Percentiles rank a stretch among this genome's conserved stretches.
These are phyloP conservation scores for Marsdenia floribunda DNA, from an alignment of 257 asterid species.

Conservation along the genomic window DNA sequence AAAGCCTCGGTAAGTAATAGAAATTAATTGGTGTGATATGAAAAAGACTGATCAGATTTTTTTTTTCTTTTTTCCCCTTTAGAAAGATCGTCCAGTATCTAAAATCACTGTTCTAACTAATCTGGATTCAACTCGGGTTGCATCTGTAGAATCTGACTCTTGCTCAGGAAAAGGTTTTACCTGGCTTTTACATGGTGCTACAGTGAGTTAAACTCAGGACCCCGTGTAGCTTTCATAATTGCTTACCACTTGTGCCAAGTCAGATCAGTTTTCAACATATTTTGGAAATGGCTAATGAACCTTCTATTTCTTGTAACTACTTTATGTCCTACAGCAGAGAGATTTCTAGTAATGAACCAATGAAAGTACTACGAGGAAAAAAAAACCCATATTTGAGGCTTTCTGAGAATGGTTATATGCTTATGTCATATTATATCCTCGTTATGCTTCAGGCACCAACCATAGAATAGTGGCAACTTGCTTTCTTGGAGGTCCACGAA, in stretches of 20 bases:
- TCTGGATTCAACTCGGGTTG: too few species aligned
- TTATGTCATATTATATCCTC: not conserved
- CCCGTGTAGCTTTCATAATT: too few species aligned
- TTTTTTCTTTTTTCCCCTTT: too few species aligned
- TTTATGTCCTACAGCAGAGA: not conserved
- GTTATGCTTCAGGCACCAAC: conserved; percentile 15
- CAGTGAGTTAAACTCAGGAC: too few species aligned
- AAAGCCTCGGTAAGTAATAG: not conserved
- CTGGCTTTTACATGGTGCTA: too few species aligned
- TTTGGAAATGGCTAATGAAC: not conserved
- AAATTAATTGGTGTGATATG: not conserved
- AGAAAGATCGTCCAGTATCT: too few species aligned
- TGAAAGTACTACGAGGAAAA: not conserved
- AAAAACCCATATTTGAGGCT: not conserved
- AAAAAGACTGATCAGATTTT: not conserved
- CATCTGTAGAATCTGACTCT: too few species aligned
- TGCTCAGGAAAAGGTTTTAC: too few species aligned
- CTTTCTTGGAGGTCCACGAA: conserved; percentile 44
- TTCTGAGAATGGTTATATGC: not conserved
- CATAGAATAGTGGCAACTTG: conserved; percentile 39
- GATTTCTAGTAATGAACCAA: conserved; percentile 2
- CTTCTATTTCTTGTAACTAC: not conserved
- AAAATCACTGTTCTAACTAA: too few species aligned
- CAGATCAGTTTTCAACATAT: not conserved
- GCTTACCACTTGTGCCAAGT: too few species aligned